phyloP scores from a whole-genome alignment of 257 asterid genomes.

The Petunia axillaris region DNA sequence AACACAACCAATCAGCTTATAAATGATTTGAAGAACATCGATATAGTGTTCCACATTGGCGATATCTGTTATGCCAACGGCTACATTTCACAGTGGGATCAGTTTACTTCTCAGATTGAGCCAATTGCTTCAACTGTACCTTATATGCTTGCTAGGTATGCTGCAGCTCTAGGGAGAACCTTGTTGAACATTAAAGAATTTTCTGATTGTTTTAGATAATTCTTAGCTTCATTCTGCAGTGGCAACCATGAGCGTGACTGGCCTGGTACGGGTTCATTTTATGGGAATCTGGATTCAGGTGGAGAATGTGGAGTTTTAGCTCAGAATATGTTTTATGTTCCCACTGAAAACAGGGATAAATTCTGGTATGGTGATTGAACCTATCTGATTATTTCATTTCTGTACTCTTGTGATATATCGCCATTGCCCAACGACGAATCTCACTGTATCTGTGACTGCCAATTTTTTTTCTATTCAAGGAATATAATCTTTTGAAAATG shows the following conservation, averaged over 20 bases:
- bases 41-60: conserved; percentile 89
- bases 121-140: conserved; percentile 86
- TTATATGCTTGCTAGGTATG: conserved; percentile 91
- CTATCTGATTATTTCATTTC: conserved; percentile 20
- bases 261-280: conserved; percentile 91
- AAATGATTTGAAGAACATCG: conserved; percentile 67
- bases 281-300: conserved; percentile 74
- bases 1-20: conserved; percentile 82
- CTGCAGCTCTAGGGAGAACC: not conserved
- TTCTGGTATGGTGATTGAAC: conserved; percentile 58
- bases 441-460: not conserved
- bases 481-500: conserved; percentile 18
- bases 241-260: conserved; percentile 99
- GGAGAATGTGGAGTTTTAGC: conserved; percentile 96
- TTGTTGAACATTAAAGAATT: not conserved
- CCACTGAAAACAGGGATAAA: conserved; percentile 88
- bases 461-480: conserved; percentile 6
- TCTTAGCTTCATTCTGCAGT: conserved; percentile 45
- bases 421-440: not conserved
- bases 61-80: conserved; percentile 86
- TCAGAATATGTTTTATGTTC: conserved; percentile 73
- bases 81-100: conserved; percentile 95
- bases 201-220: not conserved
- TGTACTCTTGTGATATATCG: not conserved
- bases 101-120: conserved; percentile 86